Percentiles rank a stretch among this genome's conserved stretches.
phyloP scores from a whole-genome alignment of 345 rosid species.

The Euphorbia peplus region DNA sequence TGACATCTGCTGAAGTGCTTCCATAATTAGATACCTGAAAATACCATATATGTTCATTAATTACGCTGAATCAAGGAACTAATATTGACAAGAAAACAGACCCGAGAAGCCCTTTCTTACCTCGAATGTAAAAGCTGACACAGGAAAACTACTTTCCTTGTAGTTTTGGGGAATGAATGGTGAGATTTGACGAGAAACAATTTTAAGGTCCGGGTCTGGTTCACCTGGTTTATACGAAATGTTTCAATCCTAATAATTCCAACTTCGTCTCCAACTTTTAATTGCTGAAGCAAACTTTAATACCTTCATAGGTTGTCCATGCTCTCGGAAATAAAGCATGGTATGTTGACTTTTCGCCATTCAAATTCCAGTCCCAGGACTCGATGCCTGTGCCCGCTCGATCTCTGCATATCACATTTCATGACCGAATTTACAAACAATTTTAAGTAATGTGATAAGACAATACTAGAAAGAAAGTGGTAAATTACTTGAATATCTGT shows the following conservation, averaged over 20 bases:
- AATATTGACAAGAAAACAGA: background rate
- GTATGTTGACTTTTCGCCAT: conserved; percentile 71
- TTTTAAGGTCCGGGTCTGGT: conserved; percentile 89
- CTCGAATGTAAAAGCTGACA: conserved; percentile 76
- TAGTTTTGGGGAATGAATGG: conserved; percentile 93
- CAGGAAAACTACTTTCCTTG: conserved; percentile 91
- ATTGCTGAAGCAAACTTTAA: background rate
- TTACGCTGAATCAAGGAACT: background rate
- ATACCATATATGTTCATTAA: conserved; percentile 7
- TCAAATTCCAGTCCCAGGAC: conserved; percentile 93
- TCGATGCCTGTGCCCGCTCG: conserved; percentile 55
- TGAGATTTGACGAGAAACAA: conserved; percentile 85
- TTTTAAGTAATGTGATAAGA: no score
- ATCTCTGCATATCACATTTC: conserved; percentile 41
- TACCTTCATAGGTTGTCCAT: conserved; percentile 89
- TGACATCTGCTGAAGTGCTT: conserved; percentile 60
- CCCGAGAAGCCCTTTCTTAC: conserved; percentile 38
- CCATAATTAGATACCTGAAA: conserved; percentile 73
- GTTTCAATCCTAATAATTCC: background rate
- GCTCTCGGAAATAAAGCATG: conserved; percentile 96
- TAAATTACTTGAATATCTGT: conserved; percentile 52
- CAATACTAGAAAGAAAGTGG: background rate
- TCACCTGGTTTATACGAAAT: conserved; percentile 51
- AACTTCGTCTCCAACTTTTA: background rate
- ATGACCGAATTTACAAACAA: background rate